Evolutionary conservation across 2,329 filamentous ascomycete species (phyloP).

Genomic region (Aspergillus sp.): DNA sequence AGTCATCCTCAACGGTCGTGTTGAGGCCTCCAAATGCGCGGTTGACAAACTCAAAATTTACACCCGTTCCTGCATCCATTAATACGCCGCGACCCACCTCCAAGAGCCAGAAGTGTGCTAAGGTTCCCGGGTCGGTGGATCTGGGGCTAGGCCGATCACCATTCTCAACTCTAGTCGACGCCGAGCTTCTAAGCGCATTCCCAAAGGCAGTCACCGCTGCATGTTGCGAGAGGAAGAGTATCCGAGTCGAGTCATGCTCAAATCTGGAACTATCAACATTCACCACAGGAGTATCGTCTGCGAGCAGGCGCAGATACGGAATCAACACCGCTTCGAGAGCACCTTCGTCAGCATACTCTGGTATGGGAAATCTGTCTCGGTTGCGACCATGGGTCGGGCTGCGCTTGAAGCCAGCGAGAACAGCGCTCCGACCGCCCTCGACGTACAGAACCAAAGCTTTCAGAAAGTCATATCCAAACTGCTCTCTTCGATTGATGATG

Average conservation of each 20-base stretch:
- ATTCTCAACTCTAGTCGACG: constrained; percentile 43
- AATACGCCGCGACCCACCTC: constrained; percentile 60
- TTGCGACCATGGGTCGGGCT: constrained; percentile 41
- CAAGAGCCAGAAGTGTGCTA: constrained; percentile 57
- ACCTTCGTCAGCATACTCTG: constrained; percentile 49
- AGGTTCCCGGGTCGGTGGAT: constrained; percentile 33
- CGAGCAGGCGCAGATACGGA: constrained; percentile 58
- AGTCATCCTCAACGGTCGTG: constrained; percentile 39
- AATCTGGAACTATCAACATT: constrained; percentile 61
- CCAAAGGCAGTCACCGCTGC: constrained; percentile 59
- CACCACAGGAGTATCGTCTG: constrained; percentile 50
- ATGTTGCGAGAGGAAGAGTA: constrained; percentile 54
- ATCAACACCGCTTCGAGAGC: constrained; percentile 59
- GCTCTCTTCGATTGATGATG: constrained; percentile 42
- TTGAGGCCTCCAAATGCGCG: constrained; percentile 62
- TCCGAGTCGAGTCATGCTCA: constrained; percentile 53
- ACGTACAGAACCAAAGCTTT: constrained; percentile 64
- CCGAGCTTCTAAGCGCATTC: constrained; percentile 50
- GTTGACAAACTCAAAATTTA: constrained; percentile 60
- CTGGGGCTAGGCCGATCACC: constrained; percentile 18
- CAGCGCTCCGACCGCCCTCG: constrained; percentile 55
- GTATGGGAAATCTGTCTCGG: constrained; percentile 52
- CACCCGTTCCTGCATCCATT: constrained; percentile 55
- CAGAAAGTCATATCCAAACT: constrained; percentile 65
- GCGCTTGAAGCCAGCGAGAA: constrained; percentile 59